Conservation (phyloP, 1,284 basidiomycete genomes). For the Apiotrichum gracile region DNA sequence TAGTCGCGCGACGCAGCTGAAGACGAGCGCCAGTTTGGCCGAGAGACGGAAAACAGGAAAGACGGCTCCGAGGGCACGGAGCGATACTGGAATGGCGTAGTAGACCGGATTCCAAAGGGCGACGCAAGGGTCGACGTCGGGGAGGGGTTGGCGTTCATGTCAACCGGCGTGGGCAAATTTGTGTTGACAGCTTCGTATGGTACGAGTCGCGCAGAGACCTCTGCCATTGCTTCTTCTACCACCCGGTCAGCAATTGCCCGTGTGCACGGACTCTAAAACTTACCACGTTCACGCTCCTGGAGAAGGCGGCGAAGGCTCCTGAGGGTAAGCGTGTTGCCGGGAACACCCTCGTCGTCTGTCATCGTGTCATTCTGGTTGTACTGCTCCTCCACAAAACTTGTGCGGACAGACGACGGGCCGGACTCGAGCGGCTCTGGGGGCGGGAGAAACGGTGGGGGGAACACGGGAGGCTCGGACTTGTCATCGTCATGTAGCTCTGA, state of each 20-base stretch:
- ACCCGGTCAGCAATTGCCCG: not conserved
- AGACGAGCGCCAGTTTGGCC: not conserved
- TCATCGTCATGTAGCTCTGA: not conserved
- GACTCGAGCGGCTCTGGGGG: conserved; percentile 14
- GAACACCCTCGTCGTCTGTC: conserved; percentile 1
- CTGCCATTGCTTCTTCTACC: not conserved
- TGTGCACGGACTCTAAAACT: not conserved
- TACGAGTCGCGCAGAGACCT: conserved; percentile 1
- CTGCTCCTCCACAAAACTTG: conserved; percentile 2
- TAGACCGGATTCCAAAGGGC: not conserved
- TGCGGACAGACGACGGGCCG: conserved; percentile 16
- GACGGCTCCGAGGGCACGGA: not conserved
- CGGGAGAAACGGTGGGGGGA: conserved; percentile 12
- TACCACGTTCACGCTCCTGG: conserved; percentile 12
- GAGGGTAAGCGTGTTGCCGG: conserved; percentile 14
- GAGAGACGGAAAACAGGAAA: not conserved
- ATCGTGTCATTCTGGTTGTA: not conserved
- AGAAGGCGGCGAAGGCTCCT: conserved; percentile 10
- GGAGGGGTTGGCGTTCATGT: not conserved
- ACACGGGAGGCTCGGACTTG: not conserved
- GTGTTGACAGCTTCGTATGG: not conserved
- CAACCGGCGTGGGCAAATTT: not conserved
- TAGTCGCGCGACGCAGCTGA: not conserved
- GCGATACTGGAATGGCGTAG: not conserved
- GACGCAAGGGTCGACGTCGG: not conserved